phyloP scores from a whole-genome alignment of 2,329 filamentous ascomycete genomes.

The Eurotiales sp. region DNA sequence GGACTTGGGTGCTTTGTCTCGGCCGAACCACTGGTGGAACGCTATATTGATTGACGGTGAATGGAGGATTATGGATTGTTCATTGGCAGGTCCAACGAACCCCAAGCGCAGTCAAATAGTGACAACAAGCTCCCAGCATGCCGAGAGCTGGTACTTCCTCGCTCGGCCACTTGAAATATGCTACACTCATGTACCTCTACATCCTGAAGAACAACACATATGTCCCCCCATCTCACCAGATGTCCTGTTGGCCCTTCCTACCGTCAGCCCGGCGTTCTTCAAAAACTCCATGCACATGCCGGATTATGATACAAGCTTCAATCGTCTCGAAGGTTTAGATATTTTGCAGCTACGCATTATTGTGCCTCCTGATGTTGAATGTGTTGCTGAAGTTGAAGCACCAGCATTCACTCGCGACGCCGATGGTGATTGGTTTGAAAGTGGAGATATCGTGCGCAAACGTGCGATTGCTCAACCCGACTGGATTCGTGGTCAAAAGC shows the following conservation, averaged over 20 bases:
- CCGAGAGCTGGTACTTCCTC: constrained; percentile 94
- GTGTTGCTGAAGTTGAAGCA: constrained; percentile 87
- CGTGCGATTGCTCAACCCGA: constrained; percentile 85
- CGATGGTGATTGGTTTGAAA: constrained; percentile 92
- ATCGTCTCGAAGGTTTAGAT: constrained; percentile 85
- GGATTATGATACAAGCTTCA: constrained; percentile 85
- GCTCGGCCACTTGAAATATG: constrained; percentile 81
- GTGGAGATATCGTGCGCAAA: constrained; percentile 79
- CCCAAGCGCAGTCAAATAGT: constrained; percentile 76
- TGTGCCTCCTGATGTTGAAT: constrained; percentile 85
- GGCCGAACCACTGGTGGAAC: constrained; percentile 97
- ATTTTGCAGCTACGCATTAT: constrained; percentile 86
- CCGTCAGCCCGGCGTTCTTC: constrained; percentile 84
- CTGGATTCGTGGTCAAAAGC: constrained; percentile 82
- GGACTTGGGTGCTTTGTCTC: constrained; percentile 77
- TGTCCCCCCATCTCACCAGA: constrained; percentile 84
- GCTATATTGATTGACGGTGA: constrained; percentile 87
- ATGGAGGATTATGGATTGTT: constrained; percentile 96
- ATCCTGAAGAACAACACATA: constrained; percentile 86
- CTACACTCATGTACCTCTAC: constrained; percentile 90
- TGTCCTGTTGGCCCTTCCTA: constrained; percentile 78
- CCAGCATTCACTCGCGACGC: constrained; percentile 73
- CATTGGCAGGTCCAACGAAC: constrained; percentile 85
- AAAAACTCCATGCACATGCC: constrained; percentile 73
- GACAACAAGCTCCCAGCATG: constrained; percentile 62